Evolutionary conservation across 495 filamentous ascomycete genomes (phyloP).

Genomic region (Chaetomium fimeti): DNA sequence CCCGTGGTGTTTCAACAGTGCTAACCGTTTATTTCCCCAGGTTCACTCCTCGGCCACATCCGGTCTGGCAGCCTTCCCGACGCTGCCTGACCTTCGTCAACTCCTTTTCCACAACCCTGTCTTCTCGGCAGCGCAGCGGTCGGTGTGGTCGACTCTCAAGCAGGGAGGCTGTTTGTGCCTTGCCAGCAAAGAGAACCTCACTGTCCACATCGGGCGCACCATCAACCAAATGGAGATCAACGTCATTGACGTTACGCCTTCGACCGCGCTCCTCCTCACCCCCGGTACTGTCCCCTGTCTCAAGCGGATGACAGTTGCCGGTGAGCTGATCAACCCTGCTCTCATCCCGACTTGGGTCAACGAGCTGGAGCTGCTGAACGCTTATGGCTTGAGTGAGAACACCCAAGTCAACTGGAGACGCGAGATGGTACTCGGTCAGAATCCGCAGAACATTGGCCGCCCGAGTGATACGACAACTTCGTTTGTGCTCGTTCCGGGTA

Average conservation of each 20-base stretch:
- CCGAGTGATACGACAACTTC: background rate
- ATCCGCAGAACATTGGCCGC: background rate
- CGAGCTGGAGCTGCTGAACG: background rate
- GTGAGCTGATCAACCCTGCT: background rate
- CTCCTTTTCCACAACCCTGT: background rate
- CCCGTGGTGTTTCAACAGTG: no score
- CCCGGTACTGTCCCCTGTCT: background rate
- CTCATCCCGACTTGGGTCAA: background rate
- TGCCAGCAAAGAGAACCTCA: background rate
- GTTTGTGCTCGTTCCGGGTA: background rate
- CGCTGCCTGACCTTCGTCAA: background rate
- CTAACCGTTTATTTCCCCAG: background rate
- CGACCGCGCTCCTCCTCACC: background rate
- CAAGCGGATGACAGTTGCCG: background rate
- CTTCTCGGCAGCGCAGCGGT: slow-evolving; percentile 2
- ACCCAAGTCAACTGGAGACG: background rate
- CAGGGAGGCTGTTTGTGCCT: background rate
- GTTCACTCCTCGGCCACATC: background rate
- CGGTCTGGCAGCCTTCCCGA: background rate
- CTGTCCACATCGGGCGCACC: background rate
- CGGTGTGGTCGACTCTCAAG: background rate
- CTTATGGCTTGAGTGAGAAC: background rate
- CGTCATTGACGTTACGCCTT: background rate
- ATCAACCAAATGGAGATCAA: slow-evolving; percentile 1
- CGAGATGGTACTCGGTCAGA: background rate